phyloP scores from a whole-genome alignment of 768 basidiomycete genomes.

The Roridomyces roridus region DNA sequence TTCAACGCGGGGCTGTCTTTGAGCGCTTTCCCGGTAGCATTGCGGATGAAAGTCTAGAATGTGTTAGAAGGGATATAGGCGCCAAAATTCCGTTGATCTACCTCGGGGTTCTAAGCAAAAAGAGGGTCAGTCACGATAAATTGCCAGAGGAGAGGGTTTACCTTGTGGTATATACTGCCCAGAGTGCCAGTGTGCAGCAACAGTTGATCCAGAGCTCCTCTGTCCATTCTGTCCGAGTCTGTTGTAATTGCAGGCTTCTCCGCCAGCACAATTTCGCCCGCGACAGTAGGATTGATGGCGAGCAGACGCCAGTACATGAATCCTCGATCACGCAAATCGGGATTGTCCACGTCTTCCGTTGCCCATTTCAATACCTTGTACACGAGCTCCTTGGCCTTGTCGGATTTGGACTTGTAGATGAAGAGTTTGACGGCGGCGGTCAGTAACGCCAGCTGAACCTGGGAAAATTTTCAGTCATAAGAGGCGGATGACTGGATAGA shows the following conservation, averaged over 20 bases:
- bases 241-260: constrained; percentile 98
- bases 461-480: background rate
- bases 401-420: constrained; percentile 84
- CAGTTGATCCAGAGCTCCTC: constrained; percentile 93
- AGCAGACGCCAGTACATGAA: constrained; percentile 99
- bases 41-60: constrained; percentile 88
- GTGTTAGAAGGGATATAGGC: background rate
- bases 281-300: constrained; percentile 88
- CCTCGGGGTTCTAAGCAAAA: constrained; percentile 74
- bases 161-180: constrained; percentile 95
- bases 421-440: constrained; percentile 97
- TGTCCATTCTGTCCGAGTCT: constrained; percentile 96
- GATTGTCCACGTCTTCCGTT: constrained; percentile 98
- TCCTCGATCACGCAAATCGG: constrained; percentile 94
- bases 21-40: constrained; percentile 82
- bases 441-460: constrained; percentile 95
- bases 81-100: constrained; percentile 34
- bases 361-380: constrained; percentile 97
- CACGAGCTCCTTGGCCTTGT: constrained; percentile 86
- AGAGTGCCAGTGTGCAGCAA: constrained; percentile 92
- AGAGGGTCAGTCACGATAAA: background rate
- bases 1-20: constrained; percentile 91
- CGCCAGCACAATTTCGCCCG: constrained; percentile 87
- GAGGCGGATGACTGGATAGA: background rate
- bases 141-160: background rate